phyloP scores from a whole-genome alignment of 2,329 filamentous ascomycete genomes.

The Macroventuria anomochaeta region DNA sequence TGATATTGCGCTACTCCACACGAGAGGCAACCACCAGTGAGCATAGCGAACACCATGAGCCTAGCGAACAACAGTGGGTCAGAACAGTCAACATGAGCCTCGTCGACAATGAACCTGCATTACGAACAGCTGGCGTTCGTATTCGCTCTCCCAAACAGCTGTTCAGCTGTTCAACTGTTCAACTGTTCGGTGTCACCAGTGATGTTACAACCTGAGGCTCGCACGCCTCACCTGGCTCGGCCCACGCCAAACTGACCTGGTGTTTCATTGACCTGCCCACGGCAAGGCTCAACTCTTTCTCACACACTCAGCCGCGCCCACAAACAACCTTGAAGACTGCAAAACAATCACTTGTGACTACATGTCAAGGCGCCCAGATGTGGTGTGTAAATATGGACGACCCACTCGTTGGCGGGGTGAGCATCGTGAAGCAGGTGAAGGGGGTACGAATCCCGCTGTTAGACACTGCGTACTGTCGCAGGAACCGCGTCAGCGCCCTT shows the following conservation, averaged over 20 bases:
- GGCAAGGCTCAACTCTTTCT: not conserved
- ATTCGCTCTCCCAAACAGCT: slow-evolving; percentile 2
- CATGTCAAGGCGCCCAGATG: too few relatives aligned
- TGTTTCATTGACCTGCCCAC: slow-evolving; percentile 1
- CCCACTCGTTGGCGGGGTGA: slow-evolving; percentile 31
- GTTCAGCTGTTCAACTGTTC: not conserved
- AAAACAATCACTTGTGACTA: slow-evolving; percentile 18
- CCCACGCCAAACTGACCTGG: slow-evolving; percentile 4
- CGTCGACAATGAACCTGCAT: not conserved
- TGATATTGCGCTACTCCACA: slow-evolving; percentile 13
- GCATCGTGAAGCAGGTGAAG: too few relatives aligned
- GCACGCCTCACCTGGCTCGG: slow-evolving; percentile 6
- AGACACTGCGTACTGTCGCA: slow-evolving; percentile 15
- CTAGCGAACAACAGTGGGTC: not conserved
- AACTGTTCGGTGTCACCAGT: too few relatives aligned
- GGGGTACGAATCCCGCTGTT: not conserved
- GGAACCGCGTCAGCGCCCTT: slow-evolving; percentile 20
- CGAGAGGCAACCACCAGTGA: slow-evolving; percentile 2
- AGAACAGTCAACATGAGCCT: too few relatives aligned
- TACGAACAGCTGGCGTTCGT: not conserved
- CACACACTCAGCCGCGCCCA: not conserved
- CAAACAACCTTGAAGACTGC: not conserved
- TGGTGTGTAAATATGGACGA: too few relatives aligned
- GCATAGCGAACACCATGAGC: not conserved
- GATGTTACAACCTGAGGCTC: not conserved